Evolutionary conservation across 2,329 filamentous ascomycete species (phyloP), one percentile per base, ranked within the genome.

Genomic region (Verticillium longisporum): DNA sequence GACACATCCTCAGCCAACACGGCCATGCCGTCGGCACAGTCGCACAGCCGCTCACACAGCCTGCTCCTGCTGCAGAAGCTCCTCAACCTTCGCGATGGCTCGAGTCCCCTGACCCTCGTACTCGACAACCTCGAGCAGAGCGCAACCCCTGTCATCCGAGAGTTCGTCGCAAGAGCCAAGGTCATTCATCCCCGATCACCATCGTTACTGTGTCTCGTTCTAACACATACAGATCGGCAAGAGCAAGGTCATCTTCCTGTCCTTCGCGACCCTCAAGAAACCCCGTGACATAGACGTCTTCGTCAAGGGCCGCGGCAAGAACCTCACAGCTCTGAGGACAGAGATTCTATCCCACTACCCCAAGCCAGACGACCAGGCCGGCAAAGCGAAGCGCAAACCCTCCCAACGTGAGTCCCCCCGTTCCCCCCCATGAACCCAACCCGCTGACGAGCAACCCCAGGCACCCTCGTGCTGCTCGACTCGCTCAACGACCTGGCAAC

Each of bases 61-160:
- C 77, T 96, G 26, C 84, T 96, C 2, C 80, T 96, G 2, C 87
- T 97, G 60, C 90, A 92, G 65, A 93, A 92, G 70, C 79, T 97
- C 1, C 80, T 97, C 65, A 91, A 88, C 70, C 79, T 91, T 61
- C 84, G 91, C 64, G 90, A 95, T 73, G 87, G 86, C 61, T 87
- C 89, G 14, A 96, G 92, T 57, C 94, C 94, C 2, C 86, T 98
- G 69, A 97, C 93, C 0, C 79, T 98, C 32, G 76, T 97, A 3
- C 80, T 97, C 61, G 94, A 98, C 74, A 91, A 83, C 37, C 80
- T 97, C 34, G 92, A 96, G 75, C 92, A 97, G 75, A 86, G 88
- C 32, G 90, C 87, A 6, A 81, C 80, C 34, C 87, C 88, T 0
- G 76, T 97, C 4, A 65, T 94, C 1, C 76, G 79, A 18, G 92